phyloP scores from a whole-genome alignment of 805 yeast genomes.

The Candida maris region DNA sequence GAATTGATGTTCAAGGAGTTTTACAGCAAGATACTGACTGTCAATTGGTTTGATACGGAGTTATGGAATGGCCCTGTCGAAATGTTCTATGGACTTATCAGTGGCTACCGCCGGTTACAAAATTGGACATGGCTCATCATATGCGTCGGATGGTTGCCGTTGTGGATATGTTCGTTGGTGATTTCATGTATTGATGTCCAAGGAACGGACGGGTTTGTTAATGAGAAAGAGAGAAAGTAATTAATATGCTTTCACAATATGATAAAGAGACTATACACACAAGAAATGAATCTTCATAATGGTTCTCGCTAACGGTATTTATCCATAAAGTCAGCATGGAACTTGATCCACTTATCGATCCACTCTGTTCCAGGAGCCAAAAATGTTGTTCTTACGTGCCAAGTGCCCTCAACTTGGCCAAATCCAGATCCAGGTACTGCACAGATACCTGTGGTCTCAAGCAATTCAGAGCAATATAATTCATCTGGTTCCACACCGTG shows the following conservation, averaged over 20 bases:
- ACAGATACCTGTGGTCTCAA: conserved; percentile 91
- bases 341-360: conserved; percentile 72
- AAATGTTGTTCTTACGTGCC: conserved; percentile 94
- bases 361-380: conserved; percentile 93
- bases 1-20: conserved; percentile 17
- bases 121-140: conserved; percentile 85
- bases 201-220: conserved; percentile 5
- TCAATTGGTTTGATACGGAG: conserved; percentile 10
- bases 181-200: conserved; percentile 24
- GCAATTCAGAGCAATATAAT: conserved; percentile 77
- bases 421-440: conserved; percentile 98
- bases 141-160: conserved; percentile 75
- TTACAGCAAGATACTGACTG: conserved; percentile 13
- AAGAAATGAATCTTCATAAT: no score
- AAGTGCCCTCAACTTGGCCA: conserved; percentile 87
- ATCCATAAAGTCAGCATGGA: conserved; percentile 70
- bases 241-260: no score
- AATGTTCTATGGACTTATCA: conserved; percentile 49
- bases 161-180: conserved; percentile 51
- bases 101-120: conserved; percentile 64
- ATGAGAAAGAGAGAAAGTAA: no score
- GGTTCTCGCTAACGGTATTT: conserved; percentile 51
- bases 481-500: conserved; percentile 70
- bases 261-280: no score
- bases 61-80: conserved; percentile 34